phyloP scores from a whole-genome alignment of 2,329 filamentous ascomycete species.

The Hypoxylon sp. region DNA sequence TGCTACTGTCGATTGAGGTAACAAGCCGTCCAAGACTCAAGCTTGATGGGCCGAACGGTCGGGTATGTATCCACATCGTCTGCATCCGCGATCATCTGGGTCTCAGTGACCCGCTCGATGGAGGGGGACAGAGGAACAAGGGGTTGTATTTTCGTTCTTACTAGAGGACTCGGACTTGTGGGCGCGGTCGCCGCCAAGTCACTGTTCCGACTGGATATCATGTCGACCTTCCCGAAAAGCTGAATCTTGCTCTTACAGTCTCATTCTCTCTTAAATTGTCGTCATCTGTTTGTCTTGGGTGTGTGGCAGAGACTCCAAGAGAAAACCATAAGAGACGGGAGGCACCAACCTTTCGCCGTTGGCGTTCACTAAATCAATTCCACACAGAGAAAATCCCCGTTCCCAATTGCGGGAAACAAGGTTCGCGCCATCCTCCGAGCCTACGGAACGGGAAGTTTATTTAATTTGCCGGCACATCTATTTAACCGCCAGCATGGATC shows the following conservation, averaged over 20 bases:
- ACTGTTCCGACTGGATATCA: slow-evolving; percentile 12
- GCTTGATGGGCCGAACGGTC: slow-evolving; percentile 31
- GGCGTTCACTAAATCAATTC: background rate
- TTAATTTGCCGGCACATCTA: slow-evolving; percentile 36
- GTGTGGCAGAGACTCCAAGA: slow-evolving; percentile 3
- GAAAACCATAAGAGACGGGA: slow-evolving; percentile 4
- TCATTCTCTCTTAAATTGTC: slow-evolving; percentile 29
- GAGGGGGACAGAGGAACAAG: background rate
- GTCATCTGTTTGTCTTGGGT: slow-evolving; percentile 11
- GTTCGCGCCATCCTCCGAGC: slow-evolving; percentile 32
- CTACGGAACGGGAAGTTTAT: slow-evolving; percentile 30
- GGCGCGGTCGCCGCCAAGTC: slow-evolving; percentile 15
- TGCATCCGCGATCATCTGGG: slow-evolving; percentile 23
- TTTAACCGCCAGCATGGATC: slow-evolving; percentile 46
- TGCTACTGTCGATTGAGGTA: slow-evolving; percentile 20
- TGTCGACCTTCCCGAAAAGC: slow-evolving; percentile 34
- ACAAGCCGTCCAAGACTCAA: slow-evolving; percentile 31
- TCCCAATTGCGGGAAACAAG: slow-evolving; percentile 20
- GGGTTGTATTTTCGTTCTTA: background rate
- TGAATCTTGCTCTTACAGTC: slow-evolving; percentile 43
- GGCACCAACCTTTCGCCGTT: background rate
- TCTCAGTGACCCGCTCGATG: slow-evolving; percentile 12
- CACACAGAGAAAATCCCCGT: slow-evolving; percentile 1
- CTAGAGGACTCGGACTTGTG: slow-evolving; percentile 4
- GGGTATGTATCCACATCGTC: slow-evolving; percentile 36